These are phyloP conservation scores for Sclerotiophoma versabilis DNA, from an alignment of 2,329 filamentous ascomycete genomes.

Conservation along the genomic window DNA sequence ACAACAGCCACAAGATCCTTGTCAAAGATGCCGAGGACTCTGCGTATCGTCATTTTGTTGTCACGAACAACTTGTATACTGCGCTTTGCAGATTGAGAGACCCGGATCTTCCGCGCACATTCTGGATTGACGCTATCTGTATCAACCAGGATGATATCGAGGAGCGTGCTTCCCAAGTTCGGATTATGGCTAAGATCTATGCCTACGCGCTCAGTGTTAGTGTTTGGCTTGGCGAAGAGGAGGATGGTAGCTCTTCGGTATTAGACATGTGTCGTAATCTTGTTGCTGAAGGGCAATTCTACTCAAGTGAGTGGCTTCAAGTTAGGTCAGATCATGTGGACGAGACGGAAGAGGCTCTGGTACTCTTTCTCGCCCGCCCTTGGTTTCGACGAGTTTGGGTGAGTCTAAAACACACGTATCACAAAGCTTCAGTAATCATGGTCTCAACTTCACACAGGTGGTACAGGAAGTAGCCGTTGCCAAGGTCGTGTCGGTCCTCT, in stretches of 20 bases:
- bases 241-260: background rate
- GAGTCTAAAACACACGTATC: background rate
- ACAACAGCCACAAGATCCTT: background rate
- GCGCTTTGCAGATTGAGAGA: slow-evolving; percentile 14
- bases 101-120: background rate
- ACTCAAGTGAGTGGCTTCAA: too few relatives aligned
- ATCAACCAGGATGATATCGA: slow-evolving; percentile 32
- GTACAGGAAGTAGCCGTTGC: slow-evolving; percentile 19
- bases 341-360: too few relatives aligned
- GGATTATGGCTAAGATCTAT: slow-evolving; percentile 37
- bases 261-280: background rate
- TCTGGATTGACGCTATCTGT: slow-evolving; percentile 30
- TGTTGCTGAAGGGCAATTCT: background rate
- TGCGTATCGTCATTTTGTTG: background rate
- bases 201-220: slow-evolving; percentile 29
- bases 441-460: slow-evolving; percentile 1
- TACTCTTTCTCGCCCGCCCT: too few relatives aligned
- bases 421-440: background rate
- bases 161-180: slow-evolving; percentile 33
- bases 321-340: too few relatives aligned
- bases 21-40: background rate
- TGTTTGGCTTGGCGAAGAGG: slow-evolving; percentile 32
- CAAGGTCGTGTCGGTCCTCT: background rate
- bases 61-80: background rate
- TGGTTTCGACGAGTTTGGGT: slow-evolving; percentile 21